Conservation (phyloP, 2,329 filamentous ascomycete genomes). For the Hymenoscyphus scutula region DNA sequence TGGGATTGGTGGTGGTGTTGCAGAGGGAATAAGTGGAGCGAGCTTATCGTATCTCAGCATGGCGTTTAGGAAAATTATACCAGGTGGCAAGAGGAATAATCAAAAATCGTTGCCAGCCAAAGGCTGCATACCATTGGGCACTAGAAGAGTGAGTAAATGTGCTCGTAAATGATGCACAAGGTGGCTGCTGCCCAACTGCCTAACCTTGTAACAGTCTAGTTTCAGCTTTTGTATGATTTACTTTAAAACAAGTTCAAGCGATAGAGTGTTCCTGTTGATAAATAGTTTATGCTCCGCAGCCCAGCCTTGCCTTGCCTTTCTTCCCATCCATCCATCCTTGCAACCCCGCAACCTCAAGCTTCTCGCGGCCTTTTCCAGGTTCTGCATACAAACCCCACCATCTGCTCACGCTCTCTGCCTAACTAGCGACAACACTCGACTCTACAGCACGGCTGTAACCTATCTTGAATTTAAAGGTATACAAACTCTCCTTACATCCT, state of each 20-base stretch:
- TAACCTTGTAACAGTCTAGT: too few species aligned
- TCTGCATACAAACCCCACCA: background rate
- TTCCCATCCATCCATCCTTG: background rate
- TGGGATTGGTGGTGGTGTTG: constrained; percentile 90
- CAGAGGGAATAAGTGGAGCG: constrained; percentile 68
- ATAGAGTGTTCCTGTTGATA: too few species aligned
- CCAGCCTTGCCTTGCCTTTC: background rate
- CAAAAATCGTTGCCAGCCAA: constrained; percentile 4
- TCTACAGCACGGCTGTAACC: background rate
- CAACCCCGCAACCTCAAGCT: constrained; percentile 1
- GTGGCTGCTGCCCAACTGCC: background rate
- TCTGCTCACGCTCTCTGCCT: background rate
- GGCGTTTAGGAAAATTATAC: constrained; percentile 31
- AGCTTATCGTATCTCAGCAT: background rate
- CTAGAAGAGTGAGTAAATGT: background rate
- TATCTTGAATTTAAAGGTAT: background rate
- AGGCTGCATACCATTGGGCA: background rate
- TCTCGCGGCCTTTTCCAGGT: background rate
- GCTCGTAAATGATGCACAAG: too few species aligned
- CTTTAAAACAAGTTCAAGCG: too few species aligned
- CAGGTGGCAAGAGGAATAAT: constrained; percentile 1
- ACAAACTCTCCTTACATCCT: background rate
- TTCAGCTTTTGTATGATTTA: too few species aligned
- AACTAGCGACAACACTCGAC: background rate
- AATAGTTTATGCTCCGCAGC: background rate